Percentiles rank a stretch among this genome's conserved stretches.
These are phyloP conservation scores for Fistulinella cinereoalba DNA, from an alignment of 1,284 basidiomycete genomes.

Conservation along the genomic window DNA sequence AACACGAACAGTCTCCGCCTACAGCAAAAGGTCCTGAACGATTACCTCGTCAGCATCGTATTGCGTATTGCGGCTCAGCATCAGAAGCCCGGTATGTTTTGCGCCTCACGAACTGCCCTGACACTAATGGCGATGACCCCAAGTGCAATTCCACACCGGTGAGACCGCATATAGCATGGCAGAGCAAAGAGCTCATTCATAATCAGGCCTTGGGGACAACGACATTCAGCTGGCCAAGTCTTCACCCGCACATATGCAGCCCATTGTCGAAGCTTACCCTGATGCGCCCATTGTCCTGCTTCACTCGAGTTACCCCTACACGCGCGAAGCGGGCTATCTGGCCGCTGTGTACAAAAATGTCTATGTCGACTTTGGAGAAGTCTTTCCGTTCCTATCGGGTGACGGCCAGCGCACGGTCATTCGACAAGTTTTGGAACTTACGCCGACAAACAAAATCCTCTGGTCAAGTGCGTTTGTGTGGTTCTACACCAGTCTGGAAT, in stretches of 20 bases:
- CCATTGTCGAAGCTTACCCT: conserved; percentile 61
- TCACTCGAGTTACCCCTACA: conserved; percentile 72
- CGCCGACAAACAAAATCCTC: conserved; percentile 72
- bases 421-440: conserved; percentile 62
- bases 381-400: conserved; percentile 66
- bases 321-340: conserved; percentile 71
- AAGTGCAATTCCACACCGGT: conserved; percentile 79
- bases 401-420: conserved; percentile 59
- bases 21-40: conserved; percentile 62
- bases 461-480: conserved; percentile 63
- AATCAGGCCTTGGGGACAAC: conserved; percentile 60
- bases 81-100: conserved; percentile 53
- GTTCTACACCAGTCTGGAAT: neutral
- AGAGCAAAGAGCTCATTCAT: conserved; percentile 1
- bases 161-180: neutral
- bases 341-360: conserved; percentile 68
- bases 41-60: conserved; percentile 56
- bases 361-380: conserved; percentile 74
- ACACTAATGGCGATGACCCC: neutral
- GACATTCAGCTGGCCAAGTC: conserved; percentile 59
- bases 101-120: neutral
- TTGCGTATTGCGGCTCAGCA: conserved; percentile 50
- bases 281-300: conserved; percentile 61
- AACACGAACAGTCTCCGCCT: conserved; percentile 45
- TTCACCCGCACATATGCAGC: conserved; percentile 65